Base-by-base conservation (phyloP, 768 basidiomycete species). In the Lactifluus volemus region DNA sequence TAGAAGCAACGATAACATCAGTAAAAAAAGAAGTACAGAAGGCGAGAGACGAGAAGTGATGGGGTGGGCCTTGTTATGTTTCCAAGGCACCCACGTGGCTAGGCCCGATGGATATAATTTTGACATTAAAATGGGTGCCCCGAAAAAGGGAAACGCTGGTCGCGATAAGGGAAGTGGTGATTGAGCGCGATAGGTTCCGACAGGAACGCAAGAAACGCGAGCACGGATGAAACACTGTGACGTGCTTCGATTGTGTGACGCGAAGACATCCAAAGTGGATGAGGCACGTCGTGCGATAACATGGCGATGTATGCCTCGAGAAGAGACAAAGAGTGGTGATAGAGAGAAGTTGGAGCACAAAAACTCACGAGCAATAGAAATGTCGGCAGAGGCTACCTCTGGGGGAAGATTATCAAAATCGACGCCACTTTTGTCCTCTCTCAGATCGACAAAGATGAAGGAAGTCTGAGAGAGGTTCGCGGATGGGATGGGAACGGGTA, bases 331-430 rank as follows among this genome's bases (percentile, higher is more conserved):
- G 25, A 25, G 42, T 48, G 34, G 59, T 15, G 44, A 47, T 25
- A 25, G n/a, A 38, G 17, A 53, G 30, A 56, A 56, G 12, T 39
- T 39, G 25, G 51, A 58, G 41, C 51, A 64, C 55, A 58, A 63
- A 63, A 51, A 72, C 71, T 70, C 58, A 71, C 73, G 68, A 30
- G 72, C 68, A 44, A 72, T 67, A 44, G 64, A 73, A 47, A 74
- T 67, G 61, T 74, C 72, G 10, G 71, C 72, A 39, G 65, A 67
- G 8, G 70, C 65, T 4, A 73, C 64, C 49, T 73, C 71, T 1
- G 70, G 63, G 2, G 70, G 71, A n/a, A 72, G 65, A 49, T 66
- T 61, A 41, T 65, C 49, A 48, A 66, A 65, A 39, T 65, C 65
- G 8, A 63, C 50, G 30, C 56, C 53, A 6, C 49, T 32, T 8